These are phyloP conservation scores for Pholiota microspora DNA, from an alignment of 768 basidiomycete genomes.

Conservation along the genomic window DNA sequence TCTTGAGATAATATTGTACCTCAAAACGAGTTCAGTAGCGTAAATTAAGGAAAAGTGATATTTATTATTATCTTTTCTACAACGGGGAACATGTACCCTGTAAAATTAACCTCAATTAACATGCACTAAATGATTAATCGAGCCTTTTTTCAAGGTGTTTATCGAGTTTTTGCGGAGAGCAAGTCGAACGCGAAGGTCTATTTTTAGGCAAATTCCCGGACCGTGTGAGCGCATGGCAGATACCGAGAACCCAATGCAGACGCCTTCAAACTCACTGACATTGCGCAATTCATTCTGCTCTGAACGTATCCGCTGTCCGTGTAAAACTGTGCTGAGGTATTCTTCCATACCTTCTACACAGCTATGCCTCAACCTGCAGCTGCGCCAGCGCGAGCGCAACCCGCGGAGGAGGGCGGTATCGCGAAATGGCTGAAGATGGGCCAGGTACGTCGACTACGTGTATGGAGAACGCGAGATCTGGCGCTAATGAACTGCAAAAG, in stretches of 20 bases:
- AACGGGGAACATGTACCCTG: too few species aligned
- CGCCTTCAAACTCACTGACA: background rate
- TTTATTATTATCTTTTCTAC: too few species aligned
- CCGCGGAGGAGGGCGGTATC: conserved; percentile 16
- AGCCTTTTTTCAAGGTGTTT: too few species aligned
- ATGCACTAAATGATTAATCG: too few species aligned
- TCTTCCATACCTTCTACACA: background rate
- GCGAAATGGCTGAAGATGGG: conserved; percentile 18
- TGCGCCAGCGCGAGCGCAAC: conserved; percentile 13
- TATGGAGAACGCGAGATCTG: background rate
- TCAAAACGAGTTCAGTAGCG: too few species aligned
- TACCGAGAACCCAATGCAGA: background rate
- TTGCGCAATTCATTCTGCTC: background rate
- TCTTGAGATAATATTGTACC: too few species aligned
- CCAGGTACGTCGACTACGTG: conserved; percentile 14
- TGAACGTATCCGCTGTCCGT: background rate
- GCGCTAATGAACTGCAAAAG: conserved; percentile 30
- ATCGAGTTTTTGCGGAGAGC: too few species aligned
- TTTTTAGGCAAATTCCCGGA: too few species aligned
- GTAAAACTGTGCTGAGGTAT: background rate
- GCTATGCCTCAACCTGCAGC: conserved; percentile 21
- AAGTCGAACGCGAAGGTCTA: too few species aligned
- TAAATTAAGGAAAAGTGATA: too few species aligned
- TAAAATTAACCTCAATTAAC: too few species aligned
- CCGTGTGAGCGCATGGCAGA: conserved; percentile 4